Evolutionary conservation across 768 basidiomycete genomes (phyloP), one percentile per base, ranked within the genome.

Genomic region (Amanita thiersii): DNA sequence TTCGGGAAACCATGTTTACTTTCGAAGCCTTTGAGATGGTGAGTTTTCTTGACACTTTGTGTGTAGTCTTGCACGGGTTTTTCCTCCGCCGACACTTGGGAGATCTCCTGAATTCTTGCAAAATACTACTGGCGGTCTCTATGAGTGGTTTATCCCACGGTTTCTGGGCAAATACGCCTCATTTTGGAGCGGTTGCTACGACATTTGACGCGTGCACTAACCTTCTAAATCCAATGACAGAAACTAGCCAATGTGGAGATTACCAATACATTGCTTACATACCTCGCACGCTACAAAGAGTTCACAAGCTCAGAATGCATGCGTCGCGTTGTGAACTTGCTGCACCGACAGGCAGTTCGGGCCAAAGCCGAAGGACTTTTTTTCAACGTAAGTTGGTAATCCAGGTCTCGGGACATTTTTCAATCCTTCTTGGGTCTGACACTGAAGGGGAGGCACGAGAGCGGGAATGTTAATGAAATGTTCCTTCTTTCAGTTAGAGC

Each of bases 331-430:
- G 91, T 98, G 24, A 77, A 75, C 50, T 64, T 99, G 50, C 72
- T 99, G 51, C 89, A 98, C 57, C 77, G 96, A 10, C 89, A 94
- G 49, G 92, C 83, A 33, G 78, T 99, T 47, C 81, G 76, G 52
- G 82, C 84, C 11, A 92, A 96, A 58, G 89, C 91, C 1, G 96
- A 98, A 57, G 94, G 85, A 0, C 63, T 99, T 6, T 98, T 90
- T 62, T 99, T 94, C 75, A 89, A 93, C 64, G 94, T 91, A 46
- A 40, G 74, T 59, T 26, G 15, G 36, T 47, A 33, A 37, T 46
- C 46, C 26, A 6, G n/a, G 24, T 23, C 43, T 31, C n/a, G n/a
- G n/a, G n/a, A n/a, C n/a, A n/a, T n/a, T n/a, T n/a, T n/a, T n/a
- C n/a, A n/a, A n/a, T n/a, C n/a, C n/a, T n/a, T n/a, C n/a, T n/a